Evolutionary conservation across 768 basidiomycete species (phyloP).

Genomic region (Neoboletus brunneissimus): DNA sequence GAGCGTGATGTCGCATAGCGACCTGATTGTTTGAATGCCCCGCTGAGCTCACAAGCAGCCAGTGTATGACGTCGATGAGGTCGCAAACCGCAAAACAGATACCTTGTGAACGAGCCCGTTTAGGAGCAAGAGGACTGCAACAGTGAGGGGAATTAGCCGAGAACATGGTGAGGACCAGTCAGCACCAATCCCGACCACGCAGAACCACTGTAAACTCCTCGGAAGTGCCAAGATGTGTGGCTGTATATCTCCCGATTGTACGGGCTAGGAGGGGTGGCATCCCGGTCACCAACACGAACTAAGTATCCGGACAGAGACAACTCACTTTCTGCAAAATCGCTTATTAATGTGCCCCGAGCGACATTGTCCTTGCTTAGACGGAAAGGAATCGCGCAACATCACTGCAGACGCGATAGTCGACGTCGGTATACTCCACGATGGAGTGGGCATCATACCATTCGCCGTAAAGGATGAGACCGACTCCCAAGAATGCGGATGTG

Average conservation of each 20-base stretch:
- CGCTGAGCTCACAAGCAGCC: not conserved
- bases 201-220: too few relatives aligned
- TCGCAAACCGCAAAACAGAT: not conserved
- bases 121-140: not conserved
- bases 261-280: too few relatives aligned
- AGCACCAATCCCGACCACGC: too few relatives aligned
- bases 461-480: too few relatives aligned
- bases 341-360: conserved; percentile 65
- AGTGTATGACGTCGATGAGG: not conserved
- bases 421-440: conserved; percentile 42
- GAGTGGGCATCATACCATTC: too few relatives aligned
- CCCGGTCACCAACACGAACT: too few relatives aligned
- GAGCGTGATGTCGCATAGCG: not conserved
- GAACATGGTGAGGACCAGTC: too few relatives aligned
- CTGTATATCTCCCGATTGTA: too few relatives aligned
- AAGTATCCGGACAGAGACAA: too few relatives aligned
- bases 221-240: not conserved
- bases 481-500: too few relatives aligned
- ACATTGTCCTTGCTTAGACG: conserved; percentile 46
- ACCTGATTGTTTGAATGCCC: not conserved
- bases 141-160: not conserved
- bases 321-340: too few relatives aligned
- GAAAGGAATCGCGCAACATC: conserved; percentile 76
- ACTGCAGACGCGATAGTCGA: conserved; percentile 94
- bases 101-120: not conserved